Evolutionary conservation across 2,329 filamentous ascomycete genomes (phyloP), one percentile per base, ranked within the genome.

Genomic region (Nemania sp.): DNA sequence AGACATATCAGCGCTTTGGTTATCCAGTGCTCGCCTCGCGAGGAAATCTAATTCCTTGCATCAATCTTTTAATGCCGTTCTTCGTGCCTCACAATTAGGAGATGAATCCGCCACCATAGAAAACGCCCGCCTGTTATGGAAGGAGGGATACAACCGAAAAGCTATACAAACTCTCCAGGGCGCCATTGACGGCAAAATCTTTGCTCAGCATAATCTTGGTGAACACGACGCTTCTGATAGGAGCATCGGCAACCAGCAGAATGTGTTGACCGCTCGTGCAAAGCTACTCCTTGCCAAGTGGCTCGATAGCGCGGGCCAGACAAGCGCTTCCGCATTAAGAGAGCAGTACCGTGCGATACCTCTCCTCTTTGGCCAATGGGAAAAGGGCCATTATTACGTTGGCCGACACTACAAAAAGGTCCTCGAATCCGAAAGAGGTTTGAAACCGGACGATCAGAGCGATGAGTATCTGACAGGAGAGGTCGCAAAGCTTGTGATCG

Each of bases 331-430:
- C 39, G 85, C 89, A 3, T 81, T 97, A 59, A 84, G 90, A 40
- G 81, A 86, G 49, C 90, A 90, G 66, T 99, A 97, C 65, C 87
- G 91, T 58, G 83, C 88, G 61, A 92, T 92, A 1, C 83, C 89
- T n/a, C 86, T 82, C 67, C 85, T 83, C 1, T 77, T 79, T 63
- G 74, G 78, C 5, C 84, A 84, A 46, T 99, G 93, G 92, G 94
- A 99, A 69, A 97, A 97, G 72, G 92, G 91, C 0, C 93, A 97
- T 68, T 99, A 97, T 70, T 96, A 97, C 70, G 81, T 99, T 8
- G 94, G 94, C 5, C 91, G 93, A 41, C 91, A 97, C 72, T 99
- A 99, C 79, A 95, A 96, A 70, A 99, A 97, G 71, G 82, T 97
- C 3, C 77, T 97, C 3, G 93, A 97, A 65, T 90, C 91, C 0